Evolutionary conservation across 148 eudicot species (phyloP).

Genomic region (Vaccinium darrowii): DNA sequence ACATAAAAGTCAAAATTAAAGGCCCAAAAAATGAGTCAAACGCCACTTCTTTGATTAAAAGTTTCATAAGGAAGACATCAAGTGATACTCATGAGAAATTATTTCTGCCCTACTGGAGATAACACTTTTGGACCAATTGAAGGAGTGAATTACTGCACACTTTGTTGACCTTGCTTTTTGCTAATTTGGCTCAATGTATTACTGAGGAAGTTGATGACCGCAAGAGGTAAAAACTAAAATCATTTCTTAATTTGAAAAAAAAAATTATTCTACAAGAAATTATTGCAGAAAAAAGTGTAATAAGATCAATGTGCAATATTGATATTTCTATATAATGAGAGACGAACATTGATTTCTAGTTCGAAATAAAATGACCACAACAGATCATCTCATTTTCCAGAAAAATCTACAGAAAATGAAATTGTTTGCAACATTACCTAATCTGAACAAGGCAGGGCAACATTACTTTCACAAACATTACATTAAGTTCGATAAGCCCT

Average conservation of each 20-base stretch:
- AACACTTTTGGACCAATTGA: background rate
- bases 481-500: background rate
- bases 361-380: background rate
- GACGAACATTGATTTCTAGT: background rate
- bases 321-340: background rate
- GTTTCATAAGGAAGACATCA: background rate
- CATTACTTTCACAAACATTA: background rate
- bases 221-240: background rate
- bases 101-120: background rate
- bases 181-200: background rate
- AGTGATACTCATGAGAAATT: background rate
- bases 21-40: slow-evolving; percentile 19
- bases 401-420: background rate
- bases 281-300: background rate
- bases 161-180: background rate
- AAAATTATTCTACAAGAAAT: background rate
- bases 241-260: background rate
- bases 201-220: background rate
- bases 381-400: background rate
- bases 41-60: slow-evolving; percentile 10
- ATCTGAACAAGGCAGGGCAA: background rate
- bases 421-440: background rate
- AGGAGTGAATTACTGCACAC: background rate
- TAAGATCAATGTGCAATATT: background rate
- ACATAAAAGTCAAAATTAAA: slow-evolving; percentile 24